Evolutionary conservation across 2,329 filamentous ascomycete genomes (phyloP), one percentile per base, ranked within the genome.

Genomic region (Calonectria ilicicola): DNA sequence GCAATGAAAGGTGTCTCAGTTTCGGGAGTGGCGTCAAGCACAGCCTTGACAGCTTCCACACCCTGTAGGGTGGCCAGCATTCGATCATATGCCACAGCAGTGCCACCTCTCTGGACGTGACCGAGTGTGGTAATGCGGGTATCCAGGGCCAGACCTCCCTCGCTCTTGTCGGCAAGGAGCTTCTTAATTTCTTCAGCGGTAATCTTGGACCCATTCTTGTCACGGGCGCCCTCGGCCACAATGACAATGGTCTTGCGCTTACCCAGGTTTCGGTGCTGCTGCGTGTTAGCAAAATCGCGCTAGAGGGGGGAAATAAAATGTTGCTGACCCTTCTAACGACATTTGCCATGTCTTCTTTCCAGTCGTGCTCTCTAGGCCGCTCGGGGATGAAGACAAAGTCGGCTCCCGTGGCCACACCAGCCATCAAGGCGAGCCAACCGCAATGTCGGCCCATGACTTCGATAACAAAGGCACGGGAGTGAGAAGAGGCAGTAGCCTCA

Each of bases 401-500:
- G 19, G 97, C 96, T 63, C 96, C 97, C 1, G 95, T 98, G 71
- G 95, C 96, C 72, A 99, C 96, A 80, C 96, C 96, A 17, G 96
- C 94, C 93, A 98, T 98, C 74, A 99, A 89, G 47, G 97, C 97
- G 74, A 99, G 89, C 97, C 97, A 99, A 74, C 97, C 97, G 83
- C 97, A 99, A 85, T 99, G 96, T 72, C 97, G 91, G 63, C 97
- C 97, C 97, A 99, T 99, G 80, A 99, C 97, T 84, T 98, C 97
- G 74, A 99, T 94, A 70, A 99, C 96, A 84, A 99, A 99, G 46
- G 97, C 97, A 79, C 97, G 91, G 76, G 98, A 97, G 85, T 99
- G 97, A 32, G 96, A 98, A 44, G 93, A 93, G 65, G 96, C 96
- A 0, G 97, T 98, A 23, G 96, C 96, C 85, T 99, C 96, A 79